Evolutionary conservation across 192 early-diverging fungal species (phyloP).

Genomic region (Coemansia sp.): DNA sequence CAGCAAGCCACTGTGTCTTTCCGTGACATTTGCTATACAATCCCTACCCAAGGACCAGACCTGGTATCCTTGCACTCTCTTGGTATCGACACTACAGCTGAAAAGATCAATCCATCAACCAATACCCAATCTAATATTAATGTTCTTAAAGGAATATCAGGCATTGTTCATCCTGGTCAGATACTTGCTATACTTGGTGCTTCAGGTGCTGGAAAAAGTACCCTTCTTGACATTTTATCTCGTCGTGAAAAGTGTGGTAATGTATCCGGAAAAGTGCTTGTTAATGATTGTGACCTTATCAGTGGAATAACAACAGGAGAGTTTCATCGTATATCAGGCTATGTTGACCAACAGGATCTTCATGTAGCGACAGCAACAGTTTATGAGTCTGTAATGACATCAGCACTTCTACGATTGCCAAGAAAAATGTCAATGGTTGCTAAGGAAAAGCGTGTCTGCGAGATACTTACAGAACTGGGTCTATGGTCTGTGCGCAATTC

Average conservation of each 20-base stretch:
- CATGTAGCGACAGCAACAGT: conserved; percentile 84
- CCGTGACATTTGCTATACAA: conserved; percentile 42
- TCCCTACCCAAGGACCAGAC: conserved; percentile 27
- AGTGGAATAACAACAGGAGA: conserved; percentile 51
- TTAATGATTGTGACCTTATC: conserved; percentile 71
- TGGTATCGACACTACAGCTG: neutral
- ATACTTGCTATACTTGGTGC: conserved; percentile 93
- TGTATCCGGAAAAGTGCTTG: conserved; percentile 75
- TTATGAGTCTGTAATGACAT: conserved; percentile 82
- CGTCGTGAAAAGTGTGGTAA: conserved; percentile 66
- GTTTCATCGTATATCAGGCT: conserved; percentile 73
- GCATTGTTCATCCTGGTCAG: conserved; percentile 76
- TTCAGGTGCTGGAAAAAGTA: conserved; percentile 91
- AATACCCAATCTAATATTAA: conserved; percentile 1
- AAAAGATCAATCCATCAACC: neutral
- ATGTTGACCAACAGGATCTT: conserved; percentile 91
- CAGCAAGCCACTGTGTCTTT: conserved; percentile 33
- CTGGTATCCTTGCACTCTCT: conserved; percentile 16
- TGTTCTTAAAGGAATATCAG: conserved; percentile 66
- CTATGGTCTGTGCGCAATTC: conserved; percentile 78
- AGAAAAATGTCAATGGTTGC: conserved; percentile 51
- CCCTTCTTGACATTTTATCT: conserved; percentile 87
- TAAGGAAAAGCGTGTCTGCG: conserved; percentile 66
- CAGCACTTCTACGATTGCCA: conserved; percentile 78
- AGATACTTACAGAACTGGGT: conserved; percentile 78